Evolutionary conservation across 2,329 filamentous ascomycete genomes (phyloP).

Genomic region (Colletotrichum orchidophilum): DNA sequence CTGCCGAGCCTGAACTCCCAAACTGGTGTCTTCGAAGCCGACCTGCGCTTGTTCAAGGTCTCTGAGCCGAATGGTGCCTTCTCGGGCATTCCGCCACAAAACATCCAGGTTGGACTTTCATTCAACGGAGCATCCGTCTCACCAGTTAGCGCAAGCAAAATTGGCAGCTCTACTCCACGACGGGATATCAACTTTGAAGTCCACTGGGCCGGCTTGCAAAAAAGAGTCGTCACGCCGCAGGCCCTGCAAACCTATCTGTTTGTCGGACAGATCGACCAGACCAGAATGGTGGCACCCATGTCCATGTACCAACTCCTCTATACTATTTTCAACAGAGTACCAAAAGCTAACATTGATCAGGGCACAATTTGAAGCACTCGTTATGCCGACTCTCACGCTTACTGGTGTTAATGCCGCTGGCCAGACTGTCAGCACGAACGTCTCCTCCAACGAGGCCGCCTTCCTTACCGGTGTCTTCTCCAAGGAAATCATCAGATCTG

Average conservation of each 20-base stretch:
- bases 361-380: conserved; percentile 67
- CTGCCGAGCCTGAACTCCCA: conserved; percentile 73
- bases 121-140: conserved; percentile 65
- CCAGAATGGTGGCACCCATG: conserved; percentile 63
- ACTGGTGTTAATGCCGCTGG: conserved; percentile 64
- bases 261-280: conserved; percentile 72
- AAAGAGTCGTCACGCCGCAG: conserved; percentile 41
- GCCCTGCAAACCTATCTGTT: conserved; percentile 73
- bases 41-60: conserved; percentile 78
- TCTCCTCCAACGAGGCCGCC: conserved; percentile 75
- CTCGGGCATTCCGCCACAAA: conserved; percentile 57
- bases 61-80: conserved; percentile 66
- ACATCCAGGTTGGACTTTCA: conserved; percentile 63
- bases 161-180: conserved; percentile 39
- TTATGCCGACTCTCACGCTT: conserved; percentile 76
- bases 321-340: background rate
- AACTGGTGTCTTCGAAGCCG: conserved; percentile 78
- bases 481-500: conserved; percentile 61
- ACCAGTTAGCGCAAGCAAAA: conserved; percentile 45
- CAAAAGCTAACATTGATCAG: conserved; percentile 45
- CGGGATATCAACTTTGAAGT: conserved; percentile 26
- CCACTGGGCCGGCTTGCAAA: conserved; percentile 21
- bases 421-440: conserved; percentile 65
- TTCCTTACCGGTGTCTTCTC: conserved; percentile 79
- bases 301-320: conserved; percentile 62